Conservation (phyloP, 2,329 filamentous ascomycete species). For the Colletotrichum sp. region DNA sequence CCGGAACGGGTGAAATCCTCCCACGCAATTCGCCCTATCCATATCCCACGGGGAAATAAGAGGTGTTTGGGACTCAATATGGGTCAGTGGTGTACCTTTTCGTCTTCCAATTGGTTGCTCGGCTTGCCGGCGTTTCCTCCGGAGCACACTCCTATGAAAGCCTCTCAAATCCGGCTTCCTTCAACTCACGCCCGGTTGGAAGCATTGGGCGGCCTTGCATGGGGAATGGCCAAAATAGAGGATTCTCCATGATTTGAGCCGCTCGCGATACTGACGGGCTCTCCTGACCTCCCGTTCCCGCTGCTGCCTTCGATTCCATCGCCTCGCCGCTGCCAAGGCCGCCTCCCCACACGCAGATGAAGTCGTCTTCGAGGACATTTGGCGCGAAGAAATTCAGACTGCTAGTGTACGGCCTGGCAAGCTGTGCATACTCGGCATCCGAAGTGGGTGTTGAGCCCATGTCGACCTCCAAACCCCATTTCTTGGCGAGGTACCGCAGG, state of each 20-base stretch:
- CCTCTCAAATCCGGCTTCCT: constrained; percentile 57
- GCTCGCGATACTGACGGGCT: constrained; percentile 23
- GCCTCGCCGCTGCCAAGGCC: constrained; percentile 12
- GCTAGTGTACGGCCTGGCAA: constrained; percentile 51
- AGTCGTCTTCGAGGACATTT: constrained; percentile 52
- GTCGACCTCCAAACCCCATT: constrained; percentile 63
- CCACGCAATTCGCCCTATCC: not conserved
- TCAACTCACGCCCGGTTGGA: constrained; percentile 49
- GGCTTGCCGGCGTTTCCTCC: not conserved
- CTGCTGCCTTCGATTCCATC: not conserved
- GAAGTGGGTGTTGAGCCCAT: constrained; percentile 36
- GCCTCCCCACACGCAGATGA: constrained; percentile 51
- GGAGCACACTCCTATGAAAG: constrained; percentile 26
- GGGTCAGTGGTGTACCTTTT: not conserved
- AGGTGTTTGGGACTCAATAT: not conserved
- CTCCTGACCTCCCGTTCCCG: not conserved
- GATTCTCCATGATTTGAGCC: constrained; percentile 52
- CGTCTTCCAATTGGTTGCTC: not conserved
- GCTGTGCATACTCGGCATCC: constrained; percentile 39
- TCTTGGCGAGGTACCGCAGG: constrained; percentile 59
- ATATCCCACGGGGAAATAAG: not conserved
- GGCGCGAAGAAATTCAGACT: constrained; percentile 65
- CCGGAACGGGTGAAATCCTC: not conserved
- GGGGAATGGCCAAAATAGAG: constrained; percentile 66
- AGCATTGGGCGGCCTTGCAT: constrained; percentile 64